Conservation (phyloP, 129 eudicot genomes). For the Artemisia annua region DNA sequence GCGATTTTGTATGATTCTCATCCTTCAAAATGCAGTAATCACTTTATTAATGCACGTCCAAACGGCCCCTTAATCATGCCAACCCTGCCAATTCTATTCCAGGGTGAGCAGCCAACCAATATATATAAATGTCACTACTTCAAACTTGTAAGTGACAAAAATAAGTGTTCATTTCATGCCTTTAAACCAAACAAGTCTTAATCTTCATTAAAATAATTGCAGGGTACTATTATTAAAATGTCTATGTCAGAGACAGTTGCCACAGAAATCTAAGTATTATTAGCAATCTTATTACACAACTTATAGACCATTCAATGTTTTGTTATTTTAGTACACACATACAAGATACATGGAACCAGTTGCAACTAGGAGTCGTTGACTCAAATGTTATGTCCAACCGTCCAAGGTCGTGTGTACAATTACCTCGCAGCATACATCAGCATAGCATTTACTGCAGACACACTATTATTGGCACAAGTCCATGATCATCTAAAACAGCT, state of each 20-base stretch:
- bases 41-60: too few relatives aligned
- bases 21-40: too few relatives aligned
- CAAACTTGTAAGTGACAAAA: background rate
- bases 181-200: background rate
- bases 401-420: background rate
- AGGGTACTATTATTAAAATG: background rate
- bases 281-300: background rate
- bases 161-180: background rate
- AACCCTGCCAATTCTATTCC: too few relatives aligned
- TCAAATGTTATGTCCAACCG: slow-evolving; percentile 5
- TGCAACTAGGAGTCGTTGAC: slow-evolving; percentile 3
- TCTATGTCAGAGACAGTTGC: background rate
- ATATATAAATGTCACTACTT: background rate
- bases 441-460: background rate
- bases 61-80: too few relatives aligned
- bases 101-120: background rate
- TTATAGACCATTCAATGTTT: slow-evolving; percentile 10
- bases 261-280: background rate
- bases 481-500: too few relatives aligned
- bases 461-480: too few relatives aligned
- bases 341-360: slow-evolving; percentile 11
- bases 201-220: background rate
- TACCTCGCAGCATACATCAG: slow-evolving; percentile 16
- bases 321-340: slow-evolving; percentile 3
- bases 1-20: too few relatives aligned